Percentiles rank a stretch among this genome's conserved stretches.
These are phyloP conservation scores for Ichthyophthirius multifiliis DNA, from an alignment of 169 alveolate genomes.

Conservation along the genomic window DNA sequence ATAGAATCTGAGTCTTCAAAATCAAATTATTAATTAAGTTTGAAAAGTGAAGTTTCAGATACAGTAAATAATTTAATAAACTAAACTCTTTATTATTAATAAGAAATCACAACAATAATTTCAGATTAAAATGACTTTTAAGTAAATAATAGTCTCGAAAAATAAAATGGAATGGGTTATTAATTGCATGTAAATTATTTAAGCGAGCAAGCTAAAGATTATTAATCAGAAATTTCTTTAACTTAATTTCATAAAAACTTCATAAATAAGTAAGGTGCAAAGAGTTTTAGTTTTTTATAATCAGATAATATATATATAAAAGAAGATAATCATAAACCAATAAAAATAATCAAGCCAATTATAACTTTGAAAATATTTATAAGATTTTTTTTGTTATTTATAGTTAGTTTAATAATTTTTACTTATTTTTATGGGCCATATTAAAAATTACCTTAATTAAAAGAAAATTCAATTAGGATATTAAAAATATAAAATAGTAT, in stretches of 20 bases:
- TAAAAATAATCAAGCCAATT: not conserved
- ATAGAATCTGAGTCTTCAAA: not conserved
- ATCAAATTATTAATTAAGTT: not conserved
- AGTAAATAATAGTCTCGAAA: not conserved
- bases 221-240: too few relatives aligned
- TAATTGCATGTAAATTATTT: too few relatives aligned
- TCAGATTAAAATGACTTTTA: not conserved
- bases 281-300: too few relatives aligned
- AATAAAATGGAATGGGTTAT: conserved; percentile 8
- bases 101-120: not conserved
- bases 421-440: not conserved
- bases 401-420: not conserved
- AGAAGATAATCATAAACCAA: conserved; percentile 5
- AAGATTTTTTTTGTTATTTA: not conserved
- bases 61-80: not conserved
- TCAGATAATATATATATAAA: too few relatives aligned
- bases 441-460: not conserved
- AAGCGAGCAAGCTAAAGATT: too few relatives aligned
- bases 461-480: not conserved
- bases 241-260: too few relatives aligned
- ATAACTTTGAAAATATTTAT: not conserved
- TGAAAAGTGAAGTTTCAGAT: conserved; percentile 2
- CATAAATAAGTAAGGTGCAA: too few relatives aligned
- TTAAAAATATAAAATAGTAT: not conserved
- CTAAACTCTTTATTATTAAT: not conserved